Base-by-base conservation (phyloP, 331 rosid species). In the Malus hybrid region DNA sequence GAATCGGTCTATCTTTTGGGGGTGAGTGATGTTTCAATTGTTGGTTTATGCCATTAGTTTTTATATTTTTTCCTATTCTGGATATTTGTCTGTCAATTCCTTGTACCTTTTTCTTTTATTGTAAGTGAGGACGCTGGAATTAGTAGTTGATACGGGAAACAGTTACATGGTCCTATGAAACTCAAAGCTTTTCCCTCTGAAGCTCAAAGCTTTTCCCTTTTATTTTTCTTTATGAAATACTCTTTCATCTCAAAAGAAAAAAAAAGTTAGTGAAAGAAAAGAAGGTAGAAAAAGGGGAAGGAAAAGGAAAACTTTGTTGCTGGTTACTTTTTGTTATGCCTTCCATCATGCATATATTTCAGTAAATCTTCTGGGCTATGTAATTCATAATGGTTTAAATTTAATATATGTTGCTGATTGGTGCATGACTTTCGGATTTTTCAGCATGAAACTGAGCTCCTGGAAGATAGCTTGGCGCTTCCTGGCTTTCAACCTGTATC, bases 401-500 rank as follows among this genome's bases (percentile, higher is more conserved):
- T 62, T 62, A 57, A 67, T 56, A 59, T 57, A 10, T 55, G 55
- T 48, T 70, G 29, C 42, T 56, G 22, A 73, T 80, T 84, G 65
- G 32, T 74, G 46, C 18, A 11, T 65, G 66, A 11, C 73, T 82
- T 63, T 5, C 82, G 10, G 52, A 34, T 18, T 20, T 79, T 83
- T 71, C 86, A 93, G 98, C 89, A 93, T 76, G 98, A 93, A 81
- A 86, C 93, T 11, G 92, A 90, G 67, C 88, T 90, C 81, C 82
- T 90, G 86, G 98, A 93, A 80, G 98, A 90, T 81, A 89, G 90
- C 87, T 85, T 90, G 81, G 90, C 88, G 59, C 80, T 90, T 73
- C 79, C 91, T 75, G 94, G 95, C 54, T 93, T 86, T 85, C 81
- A 82, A 48, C 81, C 96, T 16, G 73, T 83, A 83, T 69, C 94